These are phyloP conservation scores for Cryphonectria naterciae DNA, from an alignment of 2,329 filamentous ascomycete genomes.

Conservation along the genomic window DNA sequence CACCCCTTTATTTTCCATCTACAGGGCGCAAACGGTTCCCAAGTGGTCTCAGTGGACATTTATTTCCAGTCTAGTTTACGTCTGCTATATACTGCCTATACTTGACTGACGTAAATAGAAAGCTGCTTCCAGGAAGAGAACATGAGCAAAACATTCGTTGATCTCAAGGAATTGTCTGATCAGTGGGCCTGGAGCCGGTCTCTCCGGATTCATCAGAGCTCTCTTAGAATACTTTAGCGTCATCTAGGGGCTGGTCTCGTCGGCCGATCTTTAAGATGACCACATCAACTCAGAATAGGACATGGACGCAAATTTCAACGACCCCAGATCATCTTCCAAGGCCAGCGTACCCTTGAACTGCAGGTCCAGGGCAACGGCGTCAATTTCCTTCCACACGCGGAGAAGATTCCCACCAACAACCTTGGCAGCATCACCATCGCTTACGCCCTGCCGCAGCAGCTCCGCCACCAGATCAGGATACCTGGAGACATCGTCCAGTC, in stretches of 20 bases:
- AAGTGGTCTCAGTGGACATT: background rate
- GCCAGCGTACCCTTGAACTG: conserved; percentile 59
- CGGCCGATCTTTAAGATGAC: background rate
- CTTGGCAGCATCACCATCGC: conserved; percentile 73
- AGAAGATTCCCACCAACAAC: conserved; percentile 81
- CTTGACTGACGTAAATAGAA: background rate
- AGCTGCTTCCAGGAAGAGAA: background rate
- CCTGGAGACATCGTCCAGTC: conserved; percentile 83
- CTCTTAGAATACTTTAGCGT: background rate
- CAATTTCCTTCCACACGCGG: conserved; percentile 81
- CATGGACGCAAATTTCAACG: conserved; percentile 28
- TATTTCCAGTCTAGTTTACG: background rate
- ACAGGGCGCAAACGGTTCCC: background rate
- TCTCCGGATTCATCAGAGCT: background rate
- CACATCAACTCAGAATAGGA: background rate
- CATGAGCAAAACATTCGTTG: background rate
- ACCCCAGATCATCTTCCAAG: conserved; percentile 56
- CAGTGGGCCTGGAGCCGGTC: background rate
- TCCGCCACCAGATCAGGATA: conserved; percentile 80
- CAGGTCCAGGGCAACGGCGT: conserved; percentile 69
- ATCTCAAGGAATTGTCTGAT: background rate
- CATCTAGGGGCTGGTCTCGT: background rate
- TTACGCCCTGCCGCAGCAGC: conserved; percentile 73
- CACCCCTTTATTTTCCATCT: background rate
- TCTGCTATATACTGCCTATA: background rate